These are phyloP conservation scores for Porcisia deanei DNA, from an alignment of 208 protist genomes.

Conservation along the genomic window DNA sequence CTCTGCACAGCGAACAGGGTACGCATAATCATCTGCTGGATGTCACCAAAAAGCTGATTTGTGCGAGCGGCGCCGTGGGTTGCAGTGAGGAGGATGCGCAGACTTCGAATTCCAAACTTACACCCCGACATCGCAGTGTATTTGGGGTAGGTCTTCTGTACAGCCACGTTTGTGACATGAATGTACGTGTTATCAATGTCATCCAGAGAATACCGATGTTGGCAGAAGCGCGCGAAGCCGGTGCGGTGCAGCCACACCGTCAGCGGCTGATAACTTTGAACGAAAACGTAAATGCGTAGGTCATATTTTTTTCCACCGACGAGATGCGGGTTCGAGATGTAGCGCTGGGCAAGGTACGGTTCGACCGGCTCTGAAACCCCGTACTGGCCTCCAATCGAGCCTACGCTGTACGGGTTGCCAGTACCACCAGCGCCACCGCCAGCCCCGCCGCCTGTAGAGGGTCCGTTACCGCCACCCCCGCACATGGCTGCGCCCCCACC, in stretches of 20 bases:
- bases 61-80: constrained; percentile 80
- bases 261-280: constrained; percentile 88
- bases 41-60: constrained; percentile 92
- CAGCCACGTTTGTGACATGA: constrained; percentile 97
- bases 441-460: constrained; percentile 3
- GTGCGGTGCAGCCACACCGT: constrained; percentile 91
- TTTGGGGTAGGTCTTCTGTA: constrained; percentile 95
- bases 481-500: constrained; percentile 7
- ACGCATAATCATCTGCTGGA: constrained; percentile 92
- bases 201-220: constrained; percentile 90
- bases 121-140: constrained; percentile 84
- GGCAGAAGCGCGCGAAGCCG: constrained; percentile 92
- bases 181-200: constrained; percentile 94
- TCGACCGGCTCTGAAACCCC: constrained; percentile 61
- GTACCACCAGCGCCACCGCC: neutral
- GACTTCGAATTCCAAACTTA: constrained; percentile 85
- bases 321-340: constrained; percentile 92
- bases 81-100: constrained; percentile 81
- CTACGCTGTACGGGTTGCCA: constrained; percentile 2
- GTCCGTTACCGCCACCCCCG: neutral
- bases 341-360: constrained; percentile 88
- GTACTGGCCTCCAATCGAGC: constrained; percentile 22
- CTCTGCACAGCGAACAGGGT: constrained; percentile 82
- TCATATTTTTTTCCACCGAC: constrained; percentile 95
- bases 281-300: constrained; percentile 92